Conservation (phyloP, 495 filamentous ascomycete species). For the Bacidia gigantensis region DNA sequence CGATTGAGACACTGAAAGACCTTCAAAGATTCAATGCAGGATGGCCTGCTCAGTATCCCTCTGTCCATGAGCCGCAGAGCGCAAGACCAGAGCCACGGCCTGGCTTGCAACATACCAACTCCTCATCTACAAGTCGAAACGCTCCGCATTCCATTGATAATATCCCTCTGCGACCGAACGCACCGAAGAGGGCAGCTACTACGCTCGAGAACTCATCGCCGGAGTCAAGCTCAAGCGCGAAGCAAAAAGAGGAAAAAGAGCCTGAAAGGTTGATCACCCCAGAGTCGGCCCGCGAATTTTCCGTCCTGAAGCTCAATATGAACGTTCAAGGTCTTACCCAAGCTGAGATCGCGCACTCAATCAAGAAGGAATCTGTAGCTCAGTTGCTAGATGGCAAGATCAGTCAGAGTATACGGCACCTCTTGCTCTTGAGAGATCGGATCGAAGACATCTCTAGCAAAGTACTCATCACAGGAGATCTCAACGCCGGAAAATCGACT, state of each 20-base stretch:
- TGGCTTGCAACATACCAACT: constrained; percentile 41
- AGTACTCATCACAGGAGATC: constrained; percentile 89
- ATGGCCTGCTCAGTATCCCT: constrained; percentile 94
- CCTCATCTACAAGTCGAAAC: constrained; percentile 23
- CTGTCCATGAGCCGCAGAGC: constrained; percentile 41
- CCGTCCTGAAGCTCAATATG: constrained; percentile 83
- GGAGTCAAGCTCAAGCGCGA: constrained; percentile 60
- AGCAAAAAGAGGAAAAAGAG: constrained; percentile 41
- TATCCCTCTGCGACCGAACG: constrained; percentile 33
- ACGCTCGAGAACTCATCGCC: constrained; percentile 44
- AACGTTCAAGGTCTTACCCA: constrained; percentile 79
- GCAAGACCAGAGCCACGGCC: constrained; percentile 31
- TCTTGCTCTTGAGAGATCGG: constrained; percentile 71
- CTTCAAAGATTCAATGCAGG: constrained; percentile 77
- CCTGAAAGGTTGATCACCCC: constrained; percentile 72
- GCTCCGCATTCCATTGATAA: constrained; percentile 23
- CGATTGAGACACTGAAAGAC: constrained; percentile 64
- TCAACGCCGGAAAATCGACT: constrained; percentile 96
- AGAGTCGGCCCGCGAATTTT: constrained; percentile 91
- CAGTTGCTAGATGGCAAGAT: constrained; percentile 88
- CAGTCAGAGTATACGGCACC: constrained; percentile 78
- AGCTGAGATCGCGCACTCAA: constrained; percentile 85
- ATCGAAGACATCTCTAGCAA: constrained; percentile 98
- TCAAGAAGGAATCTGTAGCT: constrained; percentile 83
- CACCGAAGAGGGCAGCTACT: constrained; percentile 57